phyloP scores from a whole-genome alignment of 768 basidiomycete genomes.

The Tylopilus plumbeoviolaceoides region DNA sequence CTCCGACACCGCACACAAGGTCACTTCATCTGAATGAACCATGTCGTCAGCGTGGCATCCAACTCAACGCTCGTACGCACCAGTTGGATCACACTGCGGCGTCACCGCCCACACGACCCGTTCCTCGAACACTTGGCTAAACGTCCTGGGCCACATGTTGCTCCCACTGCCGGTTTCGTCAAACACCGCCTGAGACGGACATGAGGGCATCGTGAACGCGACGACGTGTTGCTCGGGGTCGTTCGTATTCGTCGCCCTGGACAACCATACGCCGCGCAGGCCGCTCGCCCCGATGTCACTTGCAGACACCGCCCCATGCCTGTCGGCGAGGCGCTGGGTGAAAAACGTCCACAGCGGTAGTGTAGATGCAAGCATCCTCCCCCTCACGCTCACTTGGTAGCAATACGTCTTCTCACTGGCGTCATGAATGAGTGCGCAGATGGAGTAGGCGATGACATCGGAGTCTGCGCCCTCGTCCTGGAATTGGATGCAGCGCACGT shows the following conservation, averaged over 20 bases:
- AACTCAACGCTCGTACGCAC: not conserved
- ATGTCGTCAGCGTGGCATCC: no score
- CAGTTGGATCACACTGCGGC: not conserved
- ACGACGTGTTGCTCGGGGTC: not conserved
- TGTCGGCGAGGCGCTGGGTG: not conserved
- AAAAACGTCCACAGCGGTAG: no score
- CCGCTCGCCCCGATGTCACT: not conserved
- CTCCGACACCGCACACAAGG: slow-evolving; percentile 42
- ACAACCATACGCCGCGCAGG: not conserved
- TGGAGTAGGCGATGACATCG: slow-evolving; percentile 22
- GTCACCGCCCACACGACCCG: not conserved
- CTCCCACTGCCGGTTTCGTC: not conserved
- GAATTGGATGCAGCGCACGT: slow-evolving; percentile 29
- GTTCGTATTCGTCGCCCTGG: not conserved
- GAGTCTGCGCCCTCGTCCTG: slow-evolving; percentile 30
- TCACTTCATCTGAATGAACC: slow-evolving; percentile 2
- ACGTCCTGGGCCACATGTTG: not conserved
- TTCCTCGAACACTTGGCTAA: not conserved
- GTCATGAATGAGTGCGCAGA: slow-evolving; percentile 39
- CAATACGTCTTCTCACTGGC: slow-evolving; percentile 41
- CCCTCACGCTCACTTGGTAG: slow-evolving; percentile 30
- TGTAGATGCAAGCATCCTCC: not conserved
- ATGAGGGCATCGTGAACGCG: not conserved
- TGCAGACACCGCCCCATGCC: not conserved
- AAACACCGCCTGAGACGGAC: not conserved